phyloP scores from a whole-genome alignment of 257 asterid species.

The Ophiorrhiza pumila region DNA sequence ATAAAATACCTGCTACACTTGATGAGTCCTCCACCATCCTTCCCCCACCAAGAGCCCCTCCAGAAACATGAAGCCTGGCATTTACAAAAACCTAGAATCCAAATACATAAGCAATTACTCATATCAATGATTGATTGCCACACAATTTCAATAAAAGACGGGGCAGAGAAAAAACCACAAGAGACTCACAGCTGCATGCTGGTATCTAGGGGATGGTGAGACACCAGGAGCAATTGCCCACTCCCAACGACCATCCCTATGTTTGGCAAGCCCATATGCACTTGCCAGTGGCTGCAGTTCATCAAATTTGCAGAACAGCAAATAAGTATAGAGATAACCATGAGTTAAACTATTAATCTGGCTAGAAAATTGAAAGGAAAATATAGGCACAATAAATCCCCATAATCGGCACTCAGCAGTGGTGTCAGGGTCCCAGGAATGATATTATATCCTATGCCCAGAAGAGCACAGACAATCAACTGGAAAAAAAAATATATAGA shows the following conservation, averaged over 20 bases:
- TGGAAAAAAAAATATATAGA: neutral
- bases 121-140: neutral
- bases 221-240: conserved; percentile 99
- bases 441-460: neutral
- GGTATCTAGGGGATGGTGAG: conserved; percentile 98
- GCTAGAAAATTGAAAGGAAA: neutral
- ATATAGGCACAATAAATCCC: neutral
- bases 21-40: conserved; percentile 99
- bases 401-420: neutral
- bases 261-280: conserved; percentile 99
- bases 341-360: neutral
- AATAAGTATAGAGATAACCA: neutral
- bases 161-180: neutral
- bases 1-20: conserved; percentile 80
- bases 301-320: conserved; percentile 8
- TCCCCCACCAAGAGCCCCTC: conserved; percentile 99
- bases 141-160: neutral
- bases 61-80: conserved; percentile 98
- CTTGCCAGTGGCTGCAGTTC: conserved; percentile 83
- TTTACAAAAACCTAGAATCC: conserved; percentile 82
- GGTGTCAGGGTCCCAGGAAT: neutral
- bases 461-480: neutral
- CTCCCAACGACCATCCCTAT: conserved; percentile 99
- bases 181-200: conserved; percentile 91
- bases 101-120: conserved; percentile 13